These are phyloP conservation scores for Colletotrichum graminicola DNA, from an alignment of 2,329 filamentous ascomycete species.

Conservation along the genomic window DNA sequence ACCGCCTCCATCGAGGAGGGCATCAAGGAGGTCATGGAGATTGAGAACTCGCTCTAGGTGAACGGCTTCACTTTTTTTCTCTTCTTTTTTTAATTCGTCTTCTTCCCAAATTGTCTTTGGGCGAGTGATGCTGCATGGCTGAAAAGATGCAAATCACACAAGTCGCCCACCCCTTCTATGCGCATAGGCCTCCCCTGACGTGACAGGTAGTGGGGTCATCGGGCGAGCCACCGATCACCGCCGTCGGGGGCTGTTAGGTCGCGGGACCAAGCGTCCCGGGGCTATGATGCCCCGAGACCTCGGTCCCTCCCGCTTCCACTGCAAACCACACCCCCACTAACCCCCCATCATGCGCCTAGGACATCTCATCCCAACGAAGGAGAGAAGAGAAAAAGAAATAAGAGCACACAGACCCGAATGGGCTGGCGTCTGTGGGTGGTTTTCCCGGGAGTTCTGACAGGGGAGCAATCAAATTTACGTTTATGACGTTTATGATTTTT, in stretches of 20 bases:
- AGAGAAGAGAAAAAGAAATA: neutral
- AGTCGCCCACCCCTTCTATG: neutral
- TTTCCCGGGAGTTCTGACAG: slow-evolving; percentile 3
- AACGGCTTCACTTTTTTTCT: neutral
- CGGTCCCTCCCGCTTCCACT: neutral
- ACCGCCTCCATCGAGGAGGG: slow-evolving; percentile 66
- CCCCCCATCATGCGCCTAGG: slow-evolving; percentile 3
- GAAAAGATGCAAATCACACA: neutral
- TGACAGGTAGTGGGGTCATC: slow-evolving; percentile 22
- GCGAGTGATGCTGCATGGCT: neutral
- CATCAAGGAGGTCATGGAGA: slow-evolving; percentile 73
- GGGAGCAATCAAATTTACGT: neutral
- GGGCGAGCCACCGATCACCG: slow-evolving; percentile 31
- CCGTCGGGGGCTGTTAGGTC: slow-evolving; percentile 15
- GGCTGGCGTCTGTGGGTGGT: neutral
- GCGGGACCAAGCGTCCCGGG: slow-evolving; percentile 35
- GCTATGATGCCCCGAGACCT: slow-evolving; percentile 33
- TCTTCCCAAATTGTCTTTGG: neutral
- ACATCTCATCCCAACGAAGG: neutral
- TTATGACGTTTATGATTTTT: neutral
- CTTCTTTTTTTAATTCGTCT: no score
- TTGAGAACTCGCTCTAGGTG: slow-evolving; percentile 67
- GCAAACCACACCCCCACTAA: neutral
- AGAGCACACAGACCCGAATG: neutral
- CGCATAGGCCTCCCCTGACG: slow-evolving; percentile 19